These are phyloP conservation scores for Aurinia saxatilis DNA, from an alignment of 345 rosid genomes.

Conservation along the genomic window DNA sequence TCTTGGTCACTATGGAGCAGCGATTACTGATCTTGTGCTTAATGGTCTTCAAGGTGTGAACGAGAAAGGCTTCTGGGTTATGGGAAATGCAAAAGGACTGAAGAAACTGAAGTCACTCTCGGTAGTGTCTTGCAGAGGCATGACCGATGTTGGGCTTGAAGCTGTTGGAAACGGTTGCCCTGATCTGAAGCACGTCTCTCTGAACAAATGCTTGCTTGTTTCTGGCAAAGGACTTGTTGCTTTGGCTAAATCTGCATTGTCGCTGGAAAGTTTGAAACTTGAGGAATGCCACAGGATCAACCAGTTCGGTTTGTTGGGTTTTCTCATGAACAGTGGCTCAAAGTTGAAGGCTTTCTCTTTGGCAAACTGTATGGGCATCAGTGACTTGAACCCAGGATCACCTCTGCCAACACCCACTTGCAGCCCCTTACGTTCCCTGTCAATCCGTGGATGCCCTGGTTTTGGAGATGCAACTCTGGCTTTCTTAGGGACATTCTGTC, in stretches of 20 bases:
- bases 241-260: slow-evolving; percentile 52
- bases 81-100: slow-evolving; percentile 80
- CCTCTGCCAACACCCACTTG: slow-evolving; percentile 38
- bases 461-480: slow-evolving; percentile 66
- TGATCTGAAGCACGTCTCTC: slow-evolving; percentile 55
- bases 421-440: slow-evolving; percentile 52
- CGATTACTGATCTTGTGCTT: slow-evolving; percentile 63
- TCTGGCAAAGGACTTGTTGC: slow-evolving; percentile 80
- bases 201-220: slow-evolving; percentile 50
- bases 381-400: slow-evolving; percentile 40
- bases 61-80: slow-evolving; percentile 95
- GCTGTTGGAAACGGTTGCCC: slow-evolving; percentile 84
- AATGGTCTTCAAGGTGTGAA: slow-evolving; percentile 59
- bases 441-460: slow-evolving; percentile 70
- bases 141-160: slow-evolving; percentile 75
- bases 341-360: slow-evolving; percentile 59
- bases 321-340: slow-evolving; percentile 51
- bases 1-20: slow-evolving; percentile 77
- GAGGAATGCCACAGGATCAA: slow-evolving; percentile 96
- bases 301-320: slow-evolving; percentile 69
- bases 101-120: slow-evolving; percentile 72
- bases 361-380: slow-evolving; percentile 62
- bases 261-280: slow-evolving; percentile 70
- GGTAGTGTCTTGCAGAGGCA: slow-evolving; percentile 61
- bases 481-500: slow-evolving; percentile 68